Evolutionary conservation across 345 rosid species (phyloP), one percentile per base, ranked within the genome.

Genomic region (Populus alba): DNA sequence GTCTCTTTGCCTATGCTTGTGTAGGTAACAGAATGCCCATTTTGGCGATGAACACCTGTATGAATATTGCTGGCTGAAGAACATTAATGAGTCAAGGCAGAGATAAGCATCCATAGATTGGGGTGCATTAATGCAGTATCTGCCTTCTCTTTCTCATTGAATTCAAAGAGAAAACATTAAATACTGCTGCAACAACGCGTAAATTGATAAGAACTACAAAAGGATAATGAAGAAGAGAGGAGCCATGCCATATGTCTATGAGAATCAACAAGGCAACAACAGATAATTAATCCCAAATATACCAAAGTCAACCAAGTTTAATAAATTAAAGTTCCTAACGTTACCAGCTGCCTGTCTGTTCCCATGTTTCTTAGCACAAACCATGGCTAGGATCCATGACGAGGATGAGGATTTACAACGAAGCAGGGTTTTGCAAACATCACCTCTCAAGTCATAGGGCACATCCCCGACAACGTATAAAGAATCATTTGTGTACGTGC

Each of bases 201-300:
- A 8, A 70, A 8, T 66, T 72, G 74, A 77, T 77, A 77, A 74
- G 75, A 35, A 71, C 66, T 8, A 71, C 18, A 6, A 39, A 53
- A 15, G 39, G 73, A 82, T 47, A 77, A 80, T 78, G 70, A 39
- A 47, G 71, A 45, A 18, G n/a, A 18, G n/a, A 47, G 51, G 31
- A 37, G n/a, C 20, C 41, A 39, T 3, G 23, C 8, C 23, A 29
- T 67, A 5, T 7, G 6, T 6, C 4, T 20, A 16, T 2, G 25
- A 22, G 23, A 16, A 43, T 25, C 59, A 16, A 38, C 51, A 45
- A 71, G 80, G 65, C 82, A 78, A 75, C 51, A 15, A 45, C 72
- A 70, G 5, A 10, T 3, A 2, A 13, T 72, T 31, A n/a, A 37
- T 13, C 20, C 25, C 68, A 22, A 6, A 0, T 23, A 12, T 4